Evolutionary conservation across 2,329 filamentous ascomycete genomes (phyloP).

Genomic region (Geosmithia putterillii): DNA sequence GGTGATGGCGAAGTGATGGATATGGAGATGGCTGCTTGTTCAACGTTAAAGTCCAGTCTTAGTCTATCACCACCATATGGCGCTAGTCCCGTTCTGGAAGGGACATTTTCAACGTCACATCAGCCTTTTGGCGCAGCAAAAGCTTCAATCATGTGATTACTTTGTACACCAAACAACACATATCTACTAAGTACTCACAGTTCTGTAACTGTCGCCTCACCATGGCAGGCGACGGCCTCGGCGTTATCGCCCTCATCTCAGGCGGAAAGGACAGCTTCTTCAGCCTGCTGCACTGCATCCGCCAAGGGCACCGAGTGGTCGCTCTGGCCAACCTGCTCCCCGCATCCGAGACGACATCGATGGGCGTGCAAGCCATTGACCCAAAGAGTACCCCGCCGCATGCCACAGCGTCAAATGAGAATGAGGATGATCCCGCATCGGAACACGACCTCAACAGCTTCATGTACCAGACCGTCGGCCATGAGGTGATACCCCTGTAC

Average conservation of each 20-base stretch:
- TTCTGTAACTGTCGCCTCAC: not conserved
- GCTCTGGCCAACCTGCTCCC: constrained; percentile 86
- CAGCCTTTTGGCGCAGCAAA: not conserved
- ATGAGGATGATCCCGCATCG: not conserved
- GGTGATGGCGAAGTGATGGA: no score
- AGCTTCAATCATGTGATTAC: not conserved
- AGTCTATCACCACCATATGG: not conserved
- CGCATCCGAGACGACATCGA: constrained; percentile 4
- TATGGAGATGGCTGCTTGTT: no score
- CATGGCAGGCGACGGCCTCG: constrained; percentile 37
- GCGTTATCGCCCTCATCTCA: constrained; percentile 86
- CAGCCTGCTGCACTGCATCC: constrained; percentile 78
- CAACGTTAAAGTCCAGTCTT: no score
- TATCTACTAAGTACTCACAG: not conserved
- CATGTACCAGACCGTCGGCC: constrained; percentile 99
- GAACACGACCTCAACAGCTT: constrained; percentile 72
- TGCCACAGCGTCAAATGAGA: not conserved
- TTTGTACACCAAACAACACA: not conserved
- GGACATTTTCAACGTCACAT: not conserved
- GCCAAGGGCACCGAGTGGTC: constrained; percentile 73
- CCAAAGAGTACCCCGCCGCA: constrained; percentile 4
- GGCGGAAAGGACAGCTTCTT: constrained; percentile 97
- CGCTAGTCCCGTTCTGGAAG: not conserved
- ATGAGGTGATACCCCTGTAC: constrained; percentile 77
- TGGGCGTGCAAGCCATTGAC: constrained; percentile 6